Percentiles rank a stretch among this genome's conserved stretches.
Evolutionary conservation across 1,284 basidiomycete species (phyloP).

Genomic region (Lentinula novae-zelandiae): DNA sequence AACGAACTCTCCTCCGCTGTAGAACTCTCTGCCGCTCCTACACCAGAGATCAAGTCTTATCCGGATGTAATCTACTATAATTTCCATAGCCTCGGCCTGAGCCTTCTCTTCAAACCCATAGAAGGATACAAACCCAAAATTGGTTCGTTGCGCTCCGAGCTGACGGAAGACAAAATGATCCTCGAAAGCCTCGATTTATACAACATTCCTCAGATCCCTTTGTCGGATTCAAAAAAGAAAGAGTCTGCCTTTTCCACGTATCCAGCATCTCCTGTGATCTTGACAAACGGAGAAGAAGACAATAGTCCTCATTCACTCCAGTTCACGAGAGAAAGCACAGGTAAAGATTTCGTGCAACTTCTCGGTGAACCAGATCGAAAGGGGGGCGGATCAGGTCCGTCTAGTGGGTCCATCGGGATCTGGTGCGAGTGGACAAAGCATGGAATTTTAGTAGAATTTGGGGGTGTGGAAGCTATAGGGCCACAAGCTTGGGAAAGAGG

Average conservation of each 20-base stretch:
- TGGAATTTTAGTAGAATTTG: conserved; percentile 82
- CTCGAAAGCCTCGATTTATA: conserved; percentile 81
- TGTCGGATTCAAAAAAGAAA: conserved; percentile 30
- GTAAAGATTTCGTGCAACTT: conserved; percentile 68
- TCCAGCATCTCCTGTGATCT: conserved; percentile 44
- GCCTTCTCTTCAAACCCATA: conserved; percentile 64
- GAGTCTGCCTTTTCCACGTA: conserved; percentile 52
- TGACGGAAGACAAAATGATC: conserved; percentile 45
- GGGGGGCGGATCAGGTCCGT: conserved; percentile 79
- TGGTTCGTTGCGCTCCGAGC: conserved; percentile 40
- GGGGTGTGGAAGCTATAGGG: conserved; percentile 69
- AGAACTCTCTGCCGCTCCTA: conserved; percentile 8
- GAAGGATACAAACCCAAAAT: conserved; percentile 56
- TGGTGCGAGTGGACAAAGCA: conserved; percentile 89
- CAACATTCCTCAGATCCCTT: conserved; percentile 44
- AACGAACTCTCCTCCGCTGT: conserved; percentile 28
- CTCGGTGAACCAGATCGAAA: conserved; percentile 85
- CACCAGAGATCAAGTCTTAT: conserved; percentile 74
- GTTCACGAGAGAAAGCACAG: conserved; percentile 52
- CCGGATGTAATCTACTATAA: conserved; percentile 83
- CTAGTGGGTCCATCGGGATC: conserved; percentile 80
- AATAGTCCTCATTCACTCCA: conserved; percentile 31
- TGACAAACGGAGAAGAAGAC: conserved; percentile 27
- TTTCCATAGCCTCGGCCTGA: conserved; percentile 75
- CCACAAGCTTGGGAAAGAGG: conserved; percentile 83